Conservation (phyloP, 2,329 filamentous ascomycete species). For the Monosporascus sp. region DNA sequence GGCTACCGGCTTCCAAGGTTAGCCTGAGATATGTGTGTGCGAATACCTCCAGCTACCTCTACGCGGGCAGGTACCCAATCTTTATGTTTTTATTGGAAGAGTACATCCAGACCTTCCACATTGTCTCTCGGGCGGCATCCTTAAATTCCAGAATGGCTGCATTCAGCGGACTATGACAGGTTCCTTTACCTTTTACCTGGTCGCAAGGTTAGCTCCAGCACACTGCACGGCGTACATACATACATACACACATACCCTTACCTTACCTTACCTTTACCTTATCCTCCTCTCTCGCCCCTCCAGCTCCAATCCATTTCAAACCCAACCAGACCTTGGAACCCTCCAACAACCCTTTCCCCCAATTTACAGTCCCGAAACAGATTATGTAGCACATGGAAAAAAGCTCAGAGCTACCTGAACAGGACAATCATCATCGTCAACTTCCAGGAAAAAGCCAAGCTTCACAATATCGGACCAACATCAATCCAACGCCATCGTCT, state of each 20-base stretch:
- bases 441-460: conserved; percentile 10
- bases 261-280: too few species aligned
- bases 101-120: background rate
- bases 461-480: conserved; percentile 9
- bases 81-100: too few species aligned
- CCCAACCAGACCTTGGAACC: background rate
- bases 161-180: conserved; percentile 11
- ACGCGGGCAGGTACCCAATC: too few species aligned
- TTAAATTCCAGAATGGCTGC: conserved; percentile 9
- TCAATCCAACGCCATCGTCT: conserved; percentile 7
- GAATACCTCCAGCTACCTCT: too few species aligned
- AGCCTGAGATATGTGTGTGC: too few species aligned
- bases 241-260: too few species aligned
- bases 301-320: background rate
- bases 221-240: too few species aligned
- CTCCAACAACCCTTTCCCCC: conserved; percentile 11
- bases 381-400: conserved; percentile 37
- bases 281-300: background rate
- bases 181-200: too few species aligned
- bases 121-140: background rate
- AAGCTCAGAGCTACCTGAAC: conserved; percentile 32
- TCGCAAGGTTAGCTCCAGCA: too few species aligned
- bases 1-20: background rate
- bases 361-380: conserved; percentile 33
- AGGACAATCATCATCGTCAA: conserved; percentile 13